Conservation (phyloP, 768 basidiomycete genomes). For the Ramaria rubella region DNA sequence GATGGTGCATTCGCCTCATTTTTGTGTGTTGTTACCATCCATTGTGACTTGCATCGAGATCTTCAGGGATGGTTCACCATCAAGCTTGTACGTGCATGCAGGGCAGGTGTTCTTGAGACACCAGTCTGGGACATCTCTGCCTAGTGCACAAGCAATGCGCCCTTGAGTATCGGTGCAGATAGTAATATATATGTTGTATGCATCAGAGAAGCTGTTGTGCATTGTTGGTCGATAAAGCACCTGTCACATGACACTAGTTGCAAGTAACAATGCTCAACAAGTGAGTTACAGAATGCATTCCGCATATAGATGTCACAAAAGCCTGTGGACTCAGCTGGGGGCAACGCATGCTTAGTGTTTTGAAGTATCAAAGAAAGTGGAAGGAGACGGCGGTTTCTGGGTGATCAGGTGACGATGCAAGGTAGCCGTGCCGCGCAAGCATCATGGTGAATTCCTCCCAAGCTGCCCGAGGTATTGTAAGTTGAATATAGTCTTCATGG, state of each 20-base stretch:
- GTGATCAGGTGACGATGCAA: constrained; percentile 16
- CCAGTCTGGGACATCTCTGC: constrained; percentile 27
- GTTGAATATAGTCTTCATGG: too few relatives aligned
- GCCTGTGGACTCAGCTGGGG: constrained; percentile 21
- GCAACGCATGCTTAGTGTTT: background rate
- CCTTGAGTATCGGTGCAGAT: constrained; percentile 20
- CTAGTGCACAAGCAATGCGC: constrained; percentile 21
- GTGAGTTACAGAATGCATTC: constrained; percentile 15
- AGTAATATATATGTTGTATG: constrained; percentile 32
- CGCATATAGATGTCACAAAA: constrained; percentile 23
- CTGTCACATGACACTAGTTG: background rate
- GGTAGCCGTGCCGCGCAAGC: constrained; percentile 17
- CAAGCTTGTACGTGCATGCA: constrained; percentile 30
- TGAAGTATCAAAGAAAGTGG: constrained; percentile 11
- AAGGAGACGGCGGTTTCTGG: constrained; percentile 17
- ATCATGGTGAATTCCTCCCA: constrained; percentile 20
- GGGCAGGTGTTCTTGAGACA: constrained; percentile 29
- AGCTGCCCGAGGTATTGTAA: too few relatives aligned
- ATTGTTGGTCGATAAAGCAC: constrained; percentile 6
- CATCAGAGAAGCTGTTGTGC: constrained; percentile 23
- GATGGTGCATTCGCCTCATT: constrained; percentile 21
- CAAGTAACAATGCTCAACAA: background rate
- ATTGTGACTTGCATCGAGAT: constrained; percentile 21
- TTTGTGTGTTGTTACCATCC: constrained; percentile 31
- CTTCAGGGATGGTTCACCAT: constrained; percentile 24